A percentile compares a stretch with the other conserved stretches of the same genome.
phyloP scores from a whole-genome alignment of 371 early-diverging fungal species.

The Mucor indicus region DNA sequence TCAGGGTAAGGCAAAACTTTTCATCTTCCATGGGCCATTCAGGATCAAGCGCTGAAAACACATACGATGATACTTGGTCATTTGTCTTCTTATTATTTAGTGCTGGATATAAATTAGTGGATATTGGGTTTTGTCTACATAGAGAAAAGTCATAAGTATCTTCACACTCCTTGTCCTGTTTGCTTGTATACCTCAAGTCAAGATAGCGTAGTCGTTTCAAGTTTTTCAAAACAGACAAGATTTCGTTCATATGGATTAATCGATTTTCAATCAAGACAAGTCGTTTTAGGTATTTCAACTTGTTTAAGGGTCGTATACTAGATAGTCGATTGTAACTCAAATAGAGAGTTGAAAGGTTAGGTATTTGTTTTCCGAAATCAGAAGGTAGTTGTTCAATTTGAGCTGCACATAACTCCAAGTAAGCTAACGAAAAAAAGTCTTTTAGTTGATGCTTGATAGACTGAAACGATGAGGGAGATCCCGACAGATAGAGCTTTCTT shows the following conservation, averaged over 20 bases:
- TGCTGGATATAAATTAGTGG: slow-evolving; percentile 29
- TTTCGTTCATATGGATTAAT: slow-evolving; percentile 35
- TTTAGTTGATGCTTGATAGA: too few relatives aligned
- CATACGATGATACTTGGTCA: slow-evolving; percentile 25
- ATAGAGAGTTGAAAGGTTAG: slow-evolving; percentile 46
- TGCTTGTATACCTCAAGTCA: slow-evolving; percentile 55
- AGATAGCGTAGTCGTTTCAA: slow-evolving; percentile 40
- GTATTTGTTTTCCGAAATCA: slow-evolving; percentile 46
- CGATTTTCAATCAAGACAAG: slow-evolving; percentile 53
- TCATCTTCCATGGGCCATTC: slow-evolving; percentile 45
- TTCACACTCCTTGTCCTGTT: too few relatives aligned
- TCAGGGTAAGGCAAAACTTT: slow-evolving; percentile 29
- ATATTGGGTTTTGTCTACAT: slow-evolving; percentile 39
- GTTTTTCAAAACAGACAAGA: slow-evolving; percentile 30
- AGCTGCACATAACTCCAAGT: slow-evolving; percentile 50
- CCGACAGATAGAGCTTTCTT: slow-evolving; percentile 55
- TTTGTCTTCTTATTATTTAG: not conserved
- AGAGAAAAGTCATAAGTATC: too few relatives aligned
- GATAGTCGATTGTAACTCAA: slow-evolving; percentile 49
- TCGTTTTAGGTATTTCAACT: slow-evolving; percentile 40
- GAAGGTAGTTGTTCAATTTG: slow-evolving; percentile 45
- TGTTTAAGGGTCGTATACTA: slow-evolving; percentile 42
- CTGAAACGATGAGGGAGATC: too few relatives aligned
- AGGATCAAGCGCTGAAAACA: slow-evolving; percentile 28
- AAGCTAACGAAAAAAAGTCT: too few relatives aligned